A percentile compares a stretch with the other conserved stretches of the same genome.
These are phyloP conservation scores for Picocystis sp. DNA, from an alignment of 163 green algal genomes.

Conservation along the genomic window DNA sequence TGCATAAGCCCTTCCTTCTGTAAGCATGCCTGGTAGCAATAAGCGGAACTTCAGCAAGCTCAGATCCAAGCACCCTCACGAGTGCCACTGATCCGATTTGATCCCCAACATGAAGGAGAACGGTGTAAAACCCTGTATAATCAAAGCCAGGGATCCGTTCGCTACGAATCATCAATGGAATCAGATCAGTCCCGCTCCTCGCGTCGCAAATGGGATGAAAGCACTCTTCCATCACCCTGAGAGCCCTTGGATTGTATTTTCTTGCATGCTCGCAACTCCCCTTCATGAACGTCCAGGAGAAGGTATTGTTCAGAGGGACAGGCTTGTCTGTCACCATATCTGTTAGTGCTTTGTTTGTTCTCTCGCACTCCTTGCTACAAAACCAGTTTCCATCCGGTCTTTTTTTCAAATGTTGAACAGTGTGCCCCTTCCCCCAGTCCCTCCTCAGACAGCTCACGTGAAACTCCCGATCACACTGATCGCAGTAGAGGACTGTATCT, in stretches of 20 bases:
- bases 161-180: slow-evolving; percentile 70
- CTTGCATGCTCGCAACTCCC: too few species aligned
- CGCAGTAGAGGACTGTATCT: slow-evolving; percentile 83
- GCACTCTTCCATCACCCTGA: slow-evolving; percentile 35
- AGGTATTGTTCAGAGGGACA: too few species aligned
- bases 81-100: slow-evolving; percentile 49
- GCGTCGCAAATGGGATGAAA: slow-evolving; percentile 88
- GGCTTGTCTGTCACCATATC: too few species aligned
- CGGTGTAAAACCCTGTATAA: slow-evolving; percentile 43
- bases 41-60: slow-evolving; percentile 73
- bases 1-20: slow-evolving; percentile 22
- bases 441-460: slow-evolving; percentile 38
- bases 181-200: slow-evolving; percentile 52
- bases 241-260: too few species aligned
- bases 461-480: slow-evolving; percentile 92
- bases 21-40: slow-evolving; percentile 43
- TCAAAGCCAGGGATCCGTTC: slow-evolving; percentile 31
- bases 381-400: slow-evolving; percentile 22
- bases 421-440: not conserved
- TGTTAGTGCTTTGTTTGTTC: too few species aligned
- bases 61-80: slow-evolving; percentile 58
- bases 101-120: slow-evolving; percentile 32
- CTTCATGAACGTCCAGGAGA: too few species aligned
- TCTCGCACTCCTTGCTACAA: slow-evolving; percentile 8
- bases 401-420: not conserved